Base-by-base conservation (phyloP, 1,139 yeast species). In the Pichia sp. region DNA sequence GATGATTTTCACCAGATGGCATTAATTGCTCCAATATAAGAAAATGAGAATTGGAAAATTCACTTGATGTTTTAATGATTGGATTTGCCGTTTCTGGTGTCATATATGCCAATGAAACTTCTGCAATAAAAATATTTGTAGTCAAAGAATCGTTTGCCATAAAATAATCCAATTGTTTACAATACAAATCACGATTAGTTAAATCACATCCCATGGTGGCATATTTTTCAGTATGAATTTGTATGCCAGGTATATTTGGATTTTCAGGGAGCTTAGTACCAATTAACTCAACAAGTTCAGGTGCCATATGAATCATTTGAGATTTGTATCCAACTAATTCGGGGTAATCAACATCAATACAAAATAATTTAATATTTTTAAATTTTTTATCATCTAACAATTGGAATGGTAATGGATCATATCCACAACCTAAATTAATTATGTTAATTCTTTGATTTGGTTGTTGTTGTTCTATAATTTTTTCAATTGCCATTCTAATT, bases 91-190 rank as follows among this genome's bases (percentile, higher is more conserved):
- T 73, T 34, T 73, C 71, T 5, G 83, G 82, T 39, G 75, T 72
- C 94, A 86, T 86, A 61, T 86, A 86, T 0, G 94, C 90, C 49
- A 86, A 66, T 0, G 95, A 85, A 2, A 86, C 95, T 62, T 86
- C 95, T 0, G 95, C 94, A 40, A 87, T 74, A 58, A 84, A 86
- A 9, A 85, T 72, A 46, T 76, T 77, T 5, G 76, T 63, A 2
- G 75, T 62, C 28, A 67, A 58, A 1, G 49, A 43, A 1, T 56
- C 56, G 11, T 56, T 53, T 25, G 67, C 53, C 3, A 64, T 60
- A 18, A 73, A 53, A 0, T 60, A 50, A 2, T 60, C 51, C 43
- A 83, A 54, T 44, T 73, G 69, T 7, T 62, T 54, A 41, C 68
- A 58, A 56, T 80, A 83, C 8, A 67, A 58, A 0, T 58, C 59